Evolutionary conservation across 805 yeast species (phyloP).

Genomic region (Candida nonsorbophila): DNA sequence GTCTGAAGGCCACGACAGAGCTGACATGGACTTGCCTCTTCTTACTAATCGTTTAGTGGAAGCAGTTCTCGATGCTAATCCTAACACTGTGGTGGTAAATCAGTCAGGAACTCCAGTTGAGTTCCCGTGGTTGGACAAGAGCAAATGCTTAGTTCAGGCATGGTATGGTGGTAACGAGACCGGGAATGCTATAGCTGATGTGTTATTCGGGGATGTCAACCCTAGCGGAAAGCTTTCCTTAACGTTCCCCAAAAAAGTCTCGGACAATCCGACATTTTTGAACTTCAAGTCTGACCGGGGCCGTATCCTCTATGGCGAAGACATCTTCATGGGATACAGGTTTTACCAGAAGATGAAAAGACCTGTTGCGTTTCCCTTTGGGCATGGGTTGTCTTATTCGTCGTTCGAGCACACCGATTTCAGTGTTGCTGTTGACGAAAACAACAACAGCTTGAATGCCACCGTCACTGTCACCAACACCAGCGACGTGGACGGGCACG

Average conservation of each 20-base stretch:
- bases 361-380: slow-evolving; percentile 55
- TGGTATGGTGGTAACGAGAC: slow-evolving; percentile 33
- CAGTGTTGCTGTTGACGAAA: slow-evolving; percentile 13
- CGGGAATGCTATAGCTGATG: slow-evolving; percentile 51
- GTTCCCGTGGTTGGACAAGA: slow-evolving; percentile 23
- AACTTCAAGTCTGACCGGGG: slow-evolving; percentile 26
- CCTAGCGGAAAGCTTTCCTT: slow-evolving; percentile 50
- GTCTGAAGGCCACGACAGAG: slow-evolving; percentile 25
- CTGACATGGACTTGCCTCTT: slow-evolving; percentile 21
- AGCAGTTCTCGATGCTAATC: slow-evolving; percentile 23
- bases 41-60: slow-evolving; percentile 16
- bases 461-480: slow-evolving; percentile 16
- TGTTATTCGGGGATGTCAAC: slow-evolving; percentile 51
- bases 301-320: slow-evolving; percentile 47
- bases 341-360: slow-evolving; percentile 49
- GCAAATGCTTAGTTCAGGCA: slow-evolving; percentile 22
- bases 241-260: slow-evolving; percentile 16
- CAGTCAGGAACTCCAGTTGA: slow-evolving; percentile 32
- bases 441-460: slow-evolving; percentile 10
- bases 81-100: slow-evolving; percentile 26
- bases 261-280: slow-evolving; percentile 25
- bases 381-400: slow-evolving; percentile 59
- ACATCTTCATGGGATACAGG: slow-evolving; percentile 59
- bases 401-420: slow-evolving; percentile 38
- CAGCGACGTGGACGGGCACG: slow-evolving; percentile 19